Evolutionary conservation across 1,284 basidiomycete genomes (phyloP), one percentile per base, ranked within the genome.

Genomic region (Cryptococcus jaspeensis): DNA sequence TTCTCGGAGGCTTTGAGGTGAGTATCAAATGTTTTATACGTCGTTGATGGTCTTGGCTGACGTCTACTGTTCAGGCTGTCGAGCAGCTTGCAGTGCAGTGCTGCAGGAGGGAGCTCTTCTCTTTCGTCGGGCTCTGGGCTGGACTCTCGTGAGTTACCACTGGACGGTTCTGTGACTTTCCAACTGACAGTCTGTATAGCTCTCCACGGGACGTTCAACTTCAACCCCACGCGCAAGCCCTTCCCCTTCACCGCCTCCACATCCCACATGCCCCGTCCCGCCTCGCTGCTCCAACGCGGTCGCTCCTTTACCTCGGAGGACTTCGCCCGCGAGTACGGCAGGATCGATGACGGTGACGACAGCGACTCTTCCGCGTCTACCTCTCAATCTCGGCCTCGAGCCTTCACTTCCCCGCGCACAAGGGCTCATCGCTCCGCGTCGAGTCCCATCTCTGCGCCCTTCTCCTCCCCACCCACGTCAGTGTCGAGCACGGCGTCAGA

Each of bases 241-340:
- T 52, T 59, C 49, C 50, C 50, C 15, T 55, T 45, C 49, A 52
- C 41, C 18, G 53, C 51, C 5, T 38, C 50, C 3, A 52, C 43
- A 28, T 22, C 50, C 35, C 52, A 45, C 37, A 18, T 62, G 2
- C 62, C 63, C 20, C 60, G 68, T 16, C 67, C 63, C 3, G 44
- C 64, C 4, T 72, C 70, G 18, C 67, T 73, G 2, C 58, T 75
- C 3, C 67, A 70, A 45, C 61, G 73, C 15, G 73, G 73, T 18
- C 62, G 65, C 9, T 73, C 70, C 16, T 74, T 74, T 58, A 74
- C 73, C 16, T 64, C 66, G 1, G 59, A 54, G 36, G 62, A 66
- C 45, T 53, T 63, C 32, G 58, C 59, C 44, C 51, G 60, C 2
- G 64, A 64, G 32, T 55, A 61, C 12, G 52, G 50, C 6, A 40